These are phyloP conservation scores for Detonula confervacea DNA, from an alignment of 352 stramenopile genomes.

Conservation along the genomic window DNA sequence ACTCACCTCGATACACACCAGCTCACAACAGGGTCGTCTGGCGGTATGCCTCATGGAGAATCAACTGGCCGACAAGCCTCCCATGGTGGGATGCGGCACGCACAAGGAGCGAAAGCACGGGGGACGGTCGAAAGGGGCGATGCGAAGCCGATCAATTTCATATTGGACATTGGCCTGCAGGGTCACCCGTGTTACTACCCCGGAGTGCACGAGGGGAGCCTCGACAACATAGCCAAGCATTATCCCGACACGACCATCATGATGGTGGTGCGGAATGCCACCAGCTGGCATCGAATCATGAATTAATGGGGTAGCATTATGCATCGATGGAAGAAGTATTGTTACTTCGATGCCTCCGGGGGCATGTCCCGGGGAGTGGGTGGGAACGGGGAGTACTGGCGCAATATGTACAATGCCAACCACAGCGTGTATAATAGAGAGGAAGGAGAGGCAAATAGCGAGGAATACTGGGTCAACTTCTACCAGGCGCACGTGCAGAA, in stretches of 20 bases:
- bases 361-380: conserved; percentile 11
- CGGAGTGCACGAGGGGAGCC: conserved; percentile 48
- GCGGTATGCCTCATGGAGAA: conserved; percentile 59
- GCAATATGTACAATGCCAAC: conserved; percentile 4
- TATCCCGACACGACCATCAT: conserved; percentile 60
- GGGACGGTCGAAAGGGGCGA: not conserved
- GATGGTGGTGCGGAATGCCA: conserved; percentile 44
- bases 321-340: conserved; percentile 30
- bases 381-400: conserved; percentile 28
- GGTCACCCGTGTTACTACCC: conserved; percentile 53
- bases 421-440: not conserved
- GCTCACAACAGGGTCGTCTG: conserved; percentile 41
- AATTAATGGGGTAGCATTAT: conserved; percentile 41
- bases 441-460: not conserved
- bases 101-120: conserved; percentile 15
- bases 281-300: conserved; percentile 38
- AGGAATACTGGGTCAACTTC: conserved; percentile 51
- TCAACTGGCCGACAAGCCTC: conserved; percentile 29
- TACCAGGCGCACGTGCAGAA: conserved; percentile 62
- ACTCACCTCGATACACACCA: conserved; percentile 41
- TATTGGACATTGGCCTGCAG: conserved; percentile 53
- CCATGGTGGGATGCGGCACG: conserved; percentile 46
- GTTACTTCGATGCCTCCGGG: conserved; percentile 50
- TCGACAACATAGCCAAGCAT: conserved; percentile 54
- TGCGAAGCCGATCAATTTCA: conserved; percentile 33